Conservation (phyloP, 2,329 filamentous ascomycete species). For the Claviceps citrina region DNA sequence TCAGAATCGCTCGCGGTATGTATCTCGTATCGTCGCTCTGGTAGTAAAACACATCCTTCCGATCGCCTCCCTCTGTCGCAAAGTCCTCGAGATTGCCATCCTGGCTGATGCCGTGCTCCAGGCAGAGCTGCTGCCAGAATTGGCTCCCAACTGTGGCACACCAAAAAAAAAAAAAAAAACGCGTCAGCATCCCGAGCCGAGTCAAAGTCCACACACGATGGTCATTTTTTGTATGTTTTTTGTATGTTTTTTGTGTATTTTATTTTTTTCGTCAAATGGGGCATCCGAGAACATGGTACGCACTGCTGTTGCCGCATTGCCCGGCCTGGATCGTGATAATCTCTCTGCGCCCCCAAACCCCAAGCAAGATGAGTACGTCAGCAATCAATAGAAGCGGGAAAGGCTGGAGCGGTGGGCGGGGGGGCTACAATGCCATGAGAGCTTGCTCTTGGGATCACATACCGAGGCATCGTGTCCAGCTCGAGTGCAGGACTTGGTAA, state of each 20-base stretch:
- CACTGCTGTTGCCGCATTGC: constrained; percentile 98
- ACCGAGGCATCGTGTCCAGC: not conserved
- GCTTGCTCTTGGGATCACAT: too few relatives aligned
- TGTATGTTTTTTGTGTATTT: too few relatives aligned
- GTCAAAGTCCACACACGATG: too few relatives aligned
- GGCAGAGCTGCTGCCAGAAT: constrained; percentile 97
- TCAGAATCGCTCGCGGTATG: constrained; percentile 86
- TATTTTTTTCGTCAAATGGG: too few relatives aligned
- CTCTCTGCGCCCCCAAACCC: too few relatives aligned
- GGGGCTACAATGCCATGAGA: too few relatives aligned
- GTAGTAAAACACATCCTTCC: constrained; percentile 99
- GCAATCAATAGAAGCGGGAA: too few relatives aligned
- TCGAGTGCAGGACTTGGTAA: too few relatives aligned
- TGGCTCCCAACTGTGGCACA: constrained; percentile 64
- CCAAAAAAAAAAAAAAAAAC: too few relatives aligned
- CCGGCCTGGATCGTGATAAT: constrained; percentile 98
- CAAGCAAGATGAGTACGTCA: not conserved
- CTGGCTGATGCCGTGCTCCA: constrained; percentile 94
- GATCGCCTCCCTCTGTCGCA: constrained; percentile 90
- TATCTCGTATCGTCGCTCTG: constrained; percentile 98
- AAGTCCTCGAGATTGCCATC: constrained; percentile 96
- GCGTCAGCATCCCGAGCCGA: constrained; percentile 5
- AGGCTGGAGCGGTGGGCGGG: too few relatives aligned
- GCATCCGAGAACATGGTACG: too few relatives aligned
- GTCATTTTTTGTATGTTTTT: too few relatives aligned